A percentile compares a stretch with the other conserved stretches of the same genome.
These are phyloP conservation scores for Pneumocystis murina DNA, from an alignment of 1,139 yeast genomes.

Conservation along the genomic window DNA sequence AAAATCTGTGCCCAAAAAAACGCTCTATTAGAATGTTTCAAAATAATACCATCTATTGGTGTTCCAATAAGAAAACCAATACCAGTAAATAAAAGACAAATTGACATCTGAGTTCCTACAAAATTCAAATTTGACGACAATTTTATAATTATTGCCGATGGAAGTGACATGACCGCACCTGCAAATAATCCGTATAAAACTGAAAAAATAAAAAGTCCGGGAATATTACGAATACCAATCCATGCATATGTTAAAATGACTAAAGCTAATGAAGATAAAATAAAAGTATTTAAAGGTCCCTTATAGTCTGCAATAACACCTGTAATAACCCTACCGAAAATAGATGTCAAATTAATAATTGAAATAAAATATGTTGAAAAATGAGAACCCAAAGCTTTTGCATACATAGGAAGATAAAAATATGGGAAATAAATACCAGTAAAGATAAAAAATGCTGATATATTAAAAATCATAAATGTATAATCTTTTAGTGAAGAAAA, in stretches of 20 bases:
- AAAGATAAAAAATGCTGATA: conserved; percentile 22
- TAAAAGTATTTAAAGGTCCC: conserved; percentile 32
- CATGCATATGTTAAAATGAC: conserved; percentile 21
- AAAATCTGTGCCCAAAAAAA: not conserved
- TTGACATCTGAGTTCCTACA: conserved; percentile 49
- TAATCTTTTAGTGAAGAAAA: conserved; percentile 15
- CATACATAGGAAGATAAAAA: conserved; percentile 25
- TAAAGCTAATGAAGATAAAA: conserved; percentile 21
- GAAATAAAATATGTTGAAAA: conserved; percentile 26
- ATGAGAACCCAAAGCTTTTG: conserved; percentile 14
- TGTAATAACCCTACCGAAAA: conserved; percentile 37
- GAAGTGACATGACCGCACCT: conserved; percentile 30
- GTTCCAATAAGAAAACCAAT: conserved; percentile 34
- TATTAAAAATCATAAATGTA: conserved; percentile 20
- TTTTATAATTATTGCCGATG: conserved; percentile 32
- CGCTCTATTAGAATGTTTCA: conserved; percentile 6
- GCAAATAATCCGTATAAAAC: conserved; percentile 37
- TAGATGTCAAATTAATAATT: conserved; percentile 35
- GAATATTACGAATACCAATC: conserved; percentile 17
- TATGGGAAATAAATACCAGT: conserved; percentile 25
- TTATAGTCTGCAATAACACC: conserved; percentile 33
- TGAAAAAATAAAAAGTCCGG: conserved; percentile 26
- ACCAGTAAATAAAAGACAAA: conserved; percentile 31
- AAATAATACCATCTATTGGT: conserved; percentile 40
- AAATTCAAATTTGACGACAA: conserved; percentile 33